A percentile compares a stretch with the other conserved stretches of the same genome.
phyloP scores from a whole-genome alignment of 805 yeast species.

The Zygotorulaspora danielsina region DNA sequence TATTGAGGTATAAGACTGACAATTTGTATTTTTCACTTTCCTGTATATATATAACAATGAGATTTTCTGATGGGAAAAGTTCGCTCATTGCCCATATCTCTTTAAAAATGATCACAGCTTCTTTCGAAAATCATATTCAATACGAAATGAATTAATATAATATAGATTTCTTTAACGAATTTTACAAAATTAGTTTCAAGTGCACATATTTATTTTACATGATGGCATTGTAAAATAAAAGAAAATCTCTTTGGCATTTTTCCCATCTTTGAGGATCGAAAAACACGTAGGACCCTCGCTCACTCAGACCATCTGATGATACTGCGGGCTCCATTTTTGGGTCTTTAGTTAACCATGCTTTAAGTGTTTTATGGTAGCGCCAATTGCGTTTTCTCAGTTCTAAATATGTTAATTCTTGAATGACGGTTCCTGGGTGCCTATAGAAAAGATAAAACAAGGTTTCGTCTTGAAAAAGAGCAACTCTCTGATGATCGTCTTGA shows the following conservation, averaged over 20 bases:
- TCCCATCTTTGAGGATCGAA: conserved; percentile 97
- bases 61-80: not conserved
- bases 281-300: conserved; percentile 87
- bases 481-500: conserved; percentile 41
- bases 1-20: conserved; percentile 33
- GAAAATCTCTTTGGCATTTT: conserved; percentile 72
- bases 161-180: not conserved
- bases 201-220: conserved; percentile 37
- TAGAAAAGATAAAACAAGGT: conserved; percentile 91
- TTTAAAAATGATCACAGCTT: conserved; percentile 2
- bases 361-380: conserved; percentile 94
- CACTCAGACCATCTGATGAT: conserved; percentile 66
- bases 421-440: conserved; percentile 84
- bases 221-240: conserved; percentile 57
- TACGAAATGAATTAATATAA: not conserved
- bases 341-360: conserved; percentile 95
- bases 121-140: conserved; percentile 11
- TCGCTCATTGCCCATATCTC: not conserved
- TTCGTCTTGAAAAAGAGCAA: conserved; percentile 74
- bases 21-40: not conserved
- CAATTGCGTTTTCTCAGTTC: conserved; percentile 90
- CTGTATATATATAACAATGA: conserved; percentile 1
- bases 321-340: conserved; percentile 85
- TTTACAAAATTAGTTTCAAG: conserved; percentile 1
- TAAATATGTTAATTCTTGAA: conserved; percentile 90